Conservation (phyloP, 2,329 filamentous ascomycete species). For the Phaeophleospora eucalypticola region DNA sequence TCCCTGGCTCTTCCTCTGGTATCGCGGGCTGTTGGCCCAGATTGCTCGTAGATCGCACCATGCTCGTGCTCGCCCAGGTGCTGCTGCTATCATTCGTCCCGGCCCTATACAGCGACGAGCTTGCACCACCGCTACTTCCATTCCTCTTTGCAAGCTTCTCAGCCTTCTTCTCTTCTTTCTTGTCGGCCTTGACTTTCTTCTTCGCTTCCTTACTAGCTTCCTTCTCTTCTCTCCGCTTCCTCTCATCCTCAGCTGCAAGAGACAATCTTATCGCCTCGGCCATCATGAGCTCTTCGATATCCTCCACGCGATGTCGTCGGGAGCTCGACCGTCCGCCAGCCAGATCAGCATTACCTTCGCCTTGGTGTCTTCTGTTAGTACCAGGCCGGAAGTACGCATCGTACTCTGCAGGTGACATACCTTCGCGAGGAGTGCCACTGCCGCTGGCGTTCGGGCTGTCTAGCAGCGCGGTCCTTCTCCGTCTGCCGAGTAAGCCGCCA, state of each 20-base stretch:
- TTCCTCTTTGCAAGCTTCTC: constrained; percentile 65
- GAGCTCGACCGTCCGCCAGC: constrained; percentile 46
- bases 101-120: constrained; percentile 53
- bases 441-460: constrained; percentile 46
- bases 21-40: constrained; percentile 43
- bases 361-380: constrained; percentile 16
- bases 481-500: constrained; percentile 45
- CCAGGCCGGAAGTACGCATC: constrained; percentile 21
- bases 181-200: constrained; percentile 75
- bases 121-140: constrained; percentile 38
- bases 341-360: constrained; percentile 31
- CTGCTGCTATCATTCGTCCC: constrained; percentile 33
- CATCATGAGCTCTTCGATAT: constrained; percentile 97
- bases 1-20: constrained; percentile 36
- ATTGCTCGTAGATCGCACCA: constrained; percentile 47
- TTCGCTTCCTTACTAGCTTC: constrained; percentile 78
- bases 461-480: constrained; percentile 51
- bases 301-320: constrained; percentile 66
- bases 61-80: constrained; percentile 30
- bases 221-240: constrained; percentile 80
- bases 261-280: constrained; percentile 91
- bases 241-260: constrained; percentile 86
- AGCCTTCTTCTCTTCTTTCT: constrained; percentile 60
- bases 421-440: constrained; percentile 41
- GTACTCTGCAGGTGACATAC: constrained; percentile 16